Conservation (phyloP, 2,329 filamentous ascomycete species). For the Neophaeococcomyces mojaviensis region DNA sequence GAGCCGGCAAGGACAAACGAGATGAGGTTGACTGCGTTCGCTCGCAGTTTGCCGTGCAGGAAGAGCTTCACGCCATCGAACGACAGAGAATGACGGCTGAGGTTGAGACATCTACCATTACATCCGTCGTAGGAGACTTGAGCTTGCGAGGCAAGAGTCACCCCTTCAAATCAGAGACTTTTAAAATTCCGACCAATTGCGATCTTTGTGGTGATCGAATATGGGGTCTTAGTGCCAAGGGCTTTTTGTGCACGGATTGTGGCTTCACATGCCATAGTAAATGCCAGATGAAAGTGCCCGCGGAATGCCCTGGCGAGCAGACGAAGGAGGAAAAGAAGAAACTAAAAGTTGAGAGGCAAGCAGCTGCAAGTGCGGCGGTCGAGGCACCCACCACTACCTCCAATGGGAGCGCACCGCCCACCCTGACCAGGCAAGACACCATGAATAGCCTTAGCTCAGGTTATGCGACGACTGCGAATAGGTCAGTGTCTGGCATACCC, state of each 20-base stretch:
- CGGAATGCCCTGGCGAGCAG: conserved; percentile 89
- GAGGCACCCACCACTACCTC: conserved; percentile 29
- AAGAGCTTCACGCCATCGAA: conserved; percentile 76
- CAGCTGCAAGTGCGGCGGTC: conserved; percentile 57
- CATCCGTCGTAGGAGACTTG: conserved; percentile 82
- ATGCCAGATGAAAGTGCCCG: conserved; percentile 97
- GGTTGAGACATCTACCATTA: conserved; percentile 88
- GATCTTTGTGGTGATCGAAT: conserved; percentile 94
- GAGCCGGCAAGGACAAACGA: conserved; percentile 77
- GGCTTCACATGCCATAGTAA: conserved; percentile 98
- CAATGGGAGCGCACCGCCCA: conserved; percentile 37
- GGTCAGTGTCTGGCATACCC: conserved; percentile 61
- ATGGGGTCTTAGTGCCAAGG: conserved; percentile 94
- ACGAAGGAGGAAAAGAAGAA: conserved; percentile 94
- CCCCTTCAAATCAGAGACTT: conserved; percentile 97
- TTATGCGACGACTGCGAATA: conserved; percentile 69
- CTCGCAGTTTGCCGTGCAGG: conserved; percentile 75
- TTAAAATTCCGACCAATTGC: conserved; percentile 98
- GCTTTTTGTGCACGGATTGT: conserved; percentile 91
- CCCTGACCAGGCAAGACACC: conserved; percentile 71
- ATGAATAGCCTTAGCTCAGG: conserved; percentile 86
- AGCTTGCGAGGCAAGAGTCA: conserved; percentile 89
- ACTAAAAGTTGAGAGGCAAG: conserved; percentile 77
- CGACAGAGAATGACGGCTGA: conserved; percentile 79
- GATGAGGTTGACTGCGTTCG: conserved; percentile 81